phyloP scores from a whole-genome alignment of 306 rosid genomes.

The Vachellia pachyceras region DNA sequence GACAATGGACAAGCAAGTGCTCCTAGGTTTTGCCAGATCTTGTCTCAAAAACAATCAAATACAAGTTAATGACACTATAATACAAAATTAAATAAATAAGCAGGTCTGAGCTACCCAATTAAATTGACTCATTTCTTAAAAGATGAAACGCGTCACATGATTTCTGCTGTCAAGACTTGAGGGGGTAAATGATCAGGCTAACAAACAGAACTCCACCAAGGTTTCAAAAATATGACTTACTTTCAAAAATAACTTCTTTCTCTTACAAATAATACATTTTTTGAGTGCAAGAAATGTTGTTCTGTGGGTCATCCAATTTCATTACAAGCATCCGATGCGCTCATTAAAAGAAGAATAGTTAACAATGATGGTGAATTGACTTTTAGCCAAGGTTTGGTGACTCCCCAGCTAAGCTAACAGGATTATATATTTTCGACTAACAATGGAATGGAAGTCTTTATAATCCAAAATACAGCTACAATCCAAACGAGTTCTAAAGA shows the following conservation, averaged over 20 bases:
- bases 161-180: background rate
- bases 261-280: background rate
- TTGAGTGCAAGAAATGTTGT: background rate
- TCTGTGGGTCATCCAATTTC: background rate
- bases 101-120: constrained; percentile 13
- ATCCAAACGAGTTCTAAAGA: background rate
- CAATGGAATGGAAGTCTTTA: background rate
- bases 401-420: background rate
- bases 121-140: constrained; percentile 26
- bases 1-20: constrained; percentile 68
- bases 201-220: constrained; percentile 16
- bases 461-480: background rate
- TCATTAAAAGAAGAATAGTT: background rate
- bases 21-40: constrained; percentile 71
- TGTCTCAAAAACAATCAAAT: constrained; percentile 34
- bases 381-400: background rate
- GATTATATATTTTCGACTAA: background rate
- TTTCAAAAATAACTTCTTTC: background rate
- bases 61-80: constrained; percentile 14
- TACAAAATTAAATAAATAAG: constrained; percentile 25
- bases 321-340: background rate
- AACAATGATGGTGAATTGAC: background rate
- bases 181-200: background rate
- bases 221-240: background rate
- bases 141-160: constrained; percentile 27